A percentile compares a stretch with the other conserved stretches of the same genome.
These are phyloP conservation scores for Zopfia rhizophila DNA, from an alignment of 2,329 filamentous ascomycete genomes.

Conservation along the genomic window DNA sequence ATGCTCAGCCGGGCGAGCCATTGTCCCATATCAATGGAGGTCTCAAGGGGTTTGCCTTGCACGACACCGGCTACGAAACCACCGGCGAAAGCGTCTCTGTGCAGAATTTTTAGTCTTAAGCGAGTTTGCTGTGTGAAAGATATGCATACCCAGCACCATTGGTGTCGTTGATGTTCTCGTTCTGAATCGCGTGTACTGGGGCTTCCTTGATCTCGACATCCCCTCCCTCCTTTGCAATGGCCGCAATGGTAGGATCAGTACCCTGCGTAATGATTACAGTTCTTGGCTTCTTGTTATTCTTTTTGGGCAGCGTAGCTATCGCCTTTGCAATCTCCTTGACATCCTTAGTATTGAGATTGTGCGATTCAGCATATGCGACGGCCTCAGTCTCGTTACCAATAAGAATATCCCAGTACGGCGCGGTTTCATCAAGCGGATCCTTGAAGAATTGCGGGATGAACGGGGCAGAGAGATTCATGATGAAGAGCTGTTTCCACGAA, in stretches of 20 bases:
- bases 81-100: conserved; percentile 91
- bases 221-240: conserved; percentile 73
- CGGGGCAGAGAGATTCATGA: conserved; percentile 91
- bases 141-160: conserved; percentile 80
- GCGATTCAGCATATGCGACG: conserved; percentile 83
- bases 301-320: conserved; percentile 90
- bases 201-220: conserved; percentile 76
- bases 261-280: conserved; percentile 95
- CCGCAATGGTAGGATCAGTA: conserved; percentile 88
- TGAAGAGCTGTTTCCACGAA: conserved; percentile 67
- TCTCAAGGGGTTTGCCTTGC: conserved; percentile 81
- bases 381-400: conserved; percentile 98
- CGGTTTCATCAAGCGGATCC: conserved; percentile 85
- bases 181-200: conserved; percentile 81
- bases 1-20: conserved; percentile 96
- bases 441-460: conserved; percentile 99
- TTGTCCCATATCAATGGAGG: conserved; percentile 89
- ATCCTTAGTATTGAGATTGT: conserved; percentile 77
- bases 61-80: conserved; percentile 92
- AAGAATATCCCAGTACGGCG: conserved; percentile 94
- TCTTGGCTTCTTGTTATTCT: conserved; percentile 84
- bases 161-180: conserved; percentile 89
- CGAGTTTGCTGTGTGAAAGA: background rate
- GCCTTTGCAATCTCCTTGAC: conserved; percentile 85
- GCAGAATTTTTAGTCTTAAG: conserved; percentile 18